Evolutionary conservation across 768 basidiomycete genomes (phyloP).

Genomic region (Kwoniella pini): DNA sequence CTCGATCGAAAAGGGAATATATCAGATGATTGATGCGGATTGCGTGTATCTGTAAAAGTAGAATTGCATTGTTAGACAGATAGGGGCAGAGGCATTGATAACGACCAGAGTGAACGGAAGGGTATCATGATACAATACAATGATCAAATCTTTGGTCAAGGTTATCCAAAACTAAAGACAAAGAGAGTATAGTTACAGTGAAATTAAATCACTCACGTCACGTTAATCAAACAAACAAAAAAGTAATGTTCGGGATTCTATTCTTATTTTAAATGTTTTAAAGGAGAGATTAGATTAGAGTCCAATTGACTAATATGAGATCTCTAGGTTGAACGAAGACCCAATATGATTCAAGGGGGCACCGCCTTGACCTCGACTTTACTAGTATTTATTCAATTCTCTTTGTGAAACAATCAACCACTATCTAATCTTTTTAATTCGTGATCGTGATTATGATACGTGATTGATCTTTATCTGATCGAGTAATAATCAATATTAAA

Average conservation of each 20-base stretch:
- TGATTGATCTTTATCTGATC: constrained; percentile 17
- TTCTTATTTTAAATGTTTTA: constrained; percentile 1
- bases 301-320: not conserved
- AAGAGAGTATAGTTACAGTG: no score
- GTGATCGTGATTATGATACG: not conserved
- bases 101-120: no score
- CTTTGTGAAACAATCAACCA: not conserved
- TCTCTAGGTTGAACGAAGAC: not conserved
- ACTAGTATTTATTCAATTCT: not conserved
- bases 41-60: no score
- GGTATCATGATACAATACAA: no score
- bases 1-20: no score
- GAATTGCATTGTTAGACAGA: no score
- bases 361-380: constrained; percentile 3
- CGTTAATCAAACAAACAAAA: not conserved
- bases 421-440: not conserved
- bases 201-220: not conserved
- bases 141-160: no score
- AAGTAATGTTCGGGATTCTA: constrained; percentile 7
- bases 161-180: no score
- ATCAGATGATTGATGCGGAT: no score
- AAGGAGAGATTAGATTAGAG: not conserved
- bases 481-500: not conserved
- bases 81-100: no score
- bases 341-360: not conserved